Conservation (phyloP, 2,329 filamentous ascomycete genomes). For the Dactylonectria macrodidyma region DNA sequence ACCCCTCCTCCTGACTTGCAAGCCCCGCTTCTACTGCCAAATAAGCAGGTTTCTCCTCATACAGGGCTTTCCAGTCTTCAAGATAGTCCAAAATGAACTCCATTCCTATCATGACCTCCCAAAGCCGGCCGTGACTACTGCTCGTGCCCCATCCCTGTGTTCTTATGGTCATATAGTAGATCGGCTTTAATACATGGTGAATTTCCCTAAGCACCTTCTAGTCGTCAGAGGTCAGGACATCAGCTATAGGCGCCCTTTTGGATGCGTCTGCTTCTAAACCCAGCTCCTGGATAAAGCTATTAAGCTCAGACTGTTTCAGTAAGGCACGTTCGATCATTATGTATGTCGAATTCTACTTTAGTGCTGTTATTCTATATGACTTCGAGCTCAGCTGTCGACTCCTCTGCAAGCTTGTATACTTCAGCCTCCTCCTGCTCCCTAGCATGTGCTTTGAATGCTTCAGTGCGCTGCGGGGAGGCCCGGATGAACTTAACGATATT, state of each 20-base stretch:
- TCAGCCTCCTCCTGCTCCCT: slow-evolving; percentile 23
- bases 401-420: slow-evolving; percentile 26
- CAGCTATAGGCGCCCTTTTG: slow-evolving; percentile 13
- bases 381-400: slow-evolving; percentile 27
- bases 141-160: slow-evolving; percentile 25
- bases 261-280: slow-evolving; percentile 17
- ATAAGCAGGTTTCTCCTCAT: slow-evolving; percentile 23
- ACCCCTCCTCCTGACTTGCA: slow-evolving; percentile 6
- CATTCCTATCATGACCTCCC: slow-evolving; percentile 26
- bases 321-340: slow-evolving; percentile 28
- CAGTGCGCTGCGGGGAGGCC: slow-evolving; percentile 21
- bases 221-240: slow-evolving; percentile 18
- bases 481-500: slow-evolving; percentile 17
- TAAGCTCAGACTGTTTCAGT: slow-evolving; percentile 25
- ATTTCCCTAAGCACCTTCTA: slow-evolving; percentile 27
- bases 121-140: slow-evolving; percentile 20
- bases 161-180: slow-evolving; percentile 23
- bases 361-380: slow-evolving; percentile 28
- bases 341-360: too few relatives aligned
- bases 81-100: slow-evolving; percentile 27
- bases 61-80: slow-evolving; percentile 25
- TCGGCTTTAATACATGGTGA: slow-evolving; percentile 12
- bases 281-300: slow-evolving; percentile 19
- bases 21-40: slow-evolving; percentile 11
- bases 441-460: slow-evolving; percentile 24